Evolutionary conservation across 108 stramenopile species (phyloP).

Genomic region (Bacterosira constricta): DNA sequence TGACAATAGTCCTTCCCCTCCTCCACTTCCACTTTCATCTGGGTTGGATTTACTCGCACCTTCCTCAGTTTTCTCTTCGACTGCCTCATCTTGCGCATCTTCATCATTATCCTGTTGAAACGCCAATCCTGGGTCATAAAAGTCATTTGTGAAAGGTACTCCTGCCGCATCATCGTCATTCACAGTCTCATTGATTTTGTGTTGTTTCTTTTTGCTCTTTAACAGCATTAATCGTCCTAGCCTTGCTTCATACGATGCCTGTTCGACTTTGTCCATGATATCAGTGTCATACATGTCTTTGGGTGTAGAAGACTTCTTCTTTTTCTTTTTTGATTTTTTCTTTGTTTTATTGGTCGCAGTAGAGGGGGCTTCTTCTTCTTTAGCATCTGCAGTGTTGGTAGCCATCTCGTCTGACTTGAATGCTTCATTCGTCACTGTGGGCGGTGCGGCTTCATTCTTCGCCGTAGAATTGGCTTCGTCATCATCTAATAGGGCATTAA

Average conservation of each 20-base stretch:
- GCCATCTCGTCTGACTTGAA: background rate
- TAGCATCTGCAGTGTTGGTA: background rate
- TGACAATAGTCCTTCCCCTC: background rate
- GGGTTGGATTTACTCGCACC: background rate
- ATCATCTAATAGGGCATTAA: constrained; percentile 33
- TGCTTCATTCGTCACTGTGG: background rate
- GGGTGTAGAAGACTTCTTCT: constrained; percentile 1
- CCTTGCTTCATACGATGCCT: constrained; percentile 44
- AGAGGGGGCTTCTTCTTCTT: background rate
- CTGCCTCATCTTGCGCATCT: background rate
- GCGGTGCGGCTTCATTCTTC: background rate
- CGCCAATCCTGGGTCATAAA: constrained; percentile 42
- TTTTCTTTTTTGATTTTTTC: constrained; percentile 1
- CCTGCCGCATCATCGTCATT: background rate
- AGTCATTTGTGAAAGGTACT: constrained; percentile 3
- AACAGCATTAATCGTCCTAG: constrained; percentile 34
- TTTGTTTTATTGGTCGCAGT: background rate
- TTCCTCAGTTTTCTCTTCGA: background rate
- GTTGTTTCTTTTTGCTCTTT: constrained; percentile 4
- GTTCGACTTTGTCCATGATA: constrained; percentile 20
- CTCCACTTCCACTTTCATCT: background rate
- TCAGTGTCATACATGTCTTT: constrained; percentile 28
- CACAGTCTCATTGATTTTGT: constrained; percentile 3
- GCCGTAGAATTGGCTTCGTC: constrained; percentile 4
- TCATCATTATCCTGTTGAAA: constrained; percentile 27